These are phyloP conservation scores for Curvularia eragrostidis DNA, from an alignment of 2,329 filamentous ascomycete species.

Conservation along the genomic window DNA sequence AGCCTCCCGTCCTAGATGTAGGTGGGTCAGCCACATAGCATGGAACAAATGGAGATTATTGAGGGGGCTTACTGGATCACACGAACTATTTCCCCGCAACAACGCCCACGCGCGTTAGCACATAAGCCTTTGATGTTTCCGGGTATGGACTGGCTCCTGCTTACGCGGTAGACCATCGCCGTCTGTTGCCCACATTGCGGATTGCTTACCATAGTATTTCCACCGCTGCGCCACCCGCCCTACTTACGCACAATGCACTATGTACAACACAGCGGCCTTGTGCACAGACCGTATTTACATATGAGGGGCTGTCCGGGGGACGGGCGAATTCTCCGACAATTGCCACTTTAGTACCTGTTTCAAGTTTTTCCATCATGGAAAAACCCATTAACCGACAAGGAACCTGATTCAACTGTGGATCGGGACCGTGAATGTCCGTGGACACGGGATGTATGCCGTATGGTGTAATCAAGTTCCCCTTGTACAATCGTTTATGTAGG, in stretches of 20 bases:
- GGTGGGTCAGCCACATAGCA: background rate
- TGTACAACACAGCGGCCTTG: slow-evolving; percentile 13
- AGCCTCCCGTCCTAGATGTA: background rate
- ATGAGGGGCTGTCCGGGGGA: slow-evolving; percentile 10
- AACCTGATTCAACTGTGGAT: background rate
- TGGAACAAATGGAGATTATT: background rate
- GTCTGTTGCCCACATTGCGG: too few relatives aligned
- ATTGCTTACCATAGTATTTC: background rate
- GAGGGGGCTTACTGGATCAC: background rate
- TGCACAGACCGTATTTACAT: background rate
- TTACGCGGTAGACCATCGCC: background rate
- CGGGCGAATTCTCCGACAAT: slow-evolving; percentile 14
- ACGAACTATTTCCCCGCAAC: slow-evolving; percentile 7
- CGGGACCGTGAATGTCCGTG: background rate
- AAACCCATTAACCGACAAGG: background rate
- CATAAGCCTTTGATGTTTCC: background rate
- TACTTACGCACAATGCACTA: slow-evolving; percentile 10
- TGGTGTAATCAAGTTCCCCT: background rate
- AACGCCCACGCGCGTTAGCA: slow-evolving; percentile 11
- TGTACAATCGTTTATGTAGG: background rate
- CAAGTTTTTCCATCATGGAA: slow-evolving; percentile 1
- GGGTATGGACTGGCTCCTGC: background rate
- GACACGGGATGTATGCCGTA: background rate
- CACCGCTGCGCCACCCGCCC: background rate
- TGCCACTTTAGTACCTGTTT: background rate